Evolutionary conservation across 768 basidiomycete genomes (phyloP), one percentile per base, ranked within the genome.

Genomic region (Pleurotus pulmonarius): DNA sequence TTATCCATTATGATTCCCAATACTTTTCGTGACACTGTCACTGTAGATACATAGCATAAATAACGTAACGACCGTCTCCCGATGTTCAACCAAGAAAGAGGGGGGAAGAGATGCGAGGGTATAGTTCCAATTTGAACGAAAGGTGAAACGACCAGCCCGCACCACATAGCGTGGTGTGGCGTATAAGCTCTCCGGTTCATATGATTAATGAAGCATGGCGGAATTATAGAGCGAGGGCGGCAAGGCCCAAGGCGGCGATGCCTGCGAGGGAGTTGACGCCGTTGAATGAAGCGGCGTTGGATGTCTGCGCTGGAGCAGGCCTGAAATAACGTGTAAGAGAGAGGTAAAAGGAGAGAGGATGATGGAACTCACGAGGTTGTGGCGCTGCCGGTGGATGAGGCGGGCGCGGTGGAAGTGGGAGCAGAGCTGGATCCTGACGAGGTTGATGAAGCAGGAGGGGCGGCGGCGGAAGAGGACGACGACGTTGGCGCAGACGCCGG

Each of bases 191-290:
- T 34, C 29, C 29, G 29, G 3, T 20, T 20, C 15, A 29, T 39
- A 12, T n/a, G 49, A 34, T 16, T 16, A 51, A 16, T 18, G 26
- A 38, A 34, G 38, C 40, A 58, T 58, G 41, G 56, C 56, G 9
- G 9, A 11, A 34, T 75, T 71, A 82, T 61, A 82, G 75, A 37
- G 69, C 69, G 60, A 82, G 66, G 5, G 78, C 78, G 20, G 74
- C 69, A 56, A 77, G 67, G 47, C 73, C 77, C 48, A 77, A 63
- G 56, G 75, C 81, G 22, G 72, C 75, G 37, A 79, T 62, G 51
- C 72, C 77, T 13, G 73, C 67, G 54, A 78, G 55, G 26, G 67
- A 61, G n/a, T 61, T 24, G 24, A 64, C 48, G 41, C 60, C 45
- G 25, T 61, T 41, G 48, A 65, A 55, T 15, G 55, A 20, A 15